Percentiles rank a stretch among this genome's conserved stretches.
phyloP scores from a whole-genome alignment of 306 rosid species.

The Medicago lupulina region DNA sequence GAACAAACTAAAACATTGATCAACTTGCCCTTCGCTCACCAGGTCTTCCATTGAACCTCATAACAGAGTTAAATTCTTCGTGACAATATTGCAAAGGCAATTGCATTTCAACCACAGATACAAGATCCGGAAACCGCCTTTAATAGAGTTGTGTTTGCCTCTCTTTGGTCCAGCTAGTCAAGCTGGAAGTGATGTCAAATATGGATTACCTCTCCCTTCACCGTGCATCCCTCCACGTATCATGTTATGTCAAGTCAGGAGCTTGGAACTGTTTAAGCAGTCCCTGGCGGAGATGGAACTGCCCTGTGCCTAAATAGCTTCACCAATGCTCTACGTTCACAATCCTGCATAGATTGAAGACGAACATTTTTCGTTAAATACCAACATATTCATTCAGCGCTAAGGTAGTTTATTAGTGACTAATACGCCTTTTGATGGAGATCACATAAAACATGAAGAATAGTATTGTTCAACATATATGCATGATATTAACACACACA shows the following conservation, averaged over 20 bases:
- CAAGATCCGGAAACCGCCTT: constrained; percentile 33
- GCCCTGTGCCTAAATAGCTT: constrained; percentile 82
- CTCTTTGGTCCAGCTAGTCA: neutral
- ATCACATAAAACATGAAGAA: constrained; percentile 11
- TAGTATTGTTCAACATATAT: neutral
- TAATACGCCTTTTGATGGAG: constrained; percentile 18
- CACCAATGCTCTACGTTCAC: constrained; percentile 86
- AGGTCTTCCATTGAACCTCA: constrained; percentile 33
- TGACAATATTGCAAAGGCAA: constrained; percentile 30
- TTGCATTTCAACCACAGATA: neutral
- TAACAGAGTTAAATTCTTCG: constrained; percentile 21
- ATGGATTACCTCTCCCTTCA: neutral
- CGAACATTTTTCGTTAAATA: constrained; percentile 9
- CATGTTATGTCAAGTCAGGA: constrained; percentile 3
- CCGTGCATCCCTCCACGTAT: neutral
- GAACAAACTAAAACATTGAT: constrained; percentile 42
- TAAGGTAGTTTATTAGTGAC: neutral
- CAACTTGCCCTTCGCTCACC: constrained; percentile 39
- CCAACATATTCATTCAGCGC: neutral
- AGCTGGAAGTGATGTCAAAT: neutral
- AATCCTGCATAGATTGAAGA: constrained; percentile 65
- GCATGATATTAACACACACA: neutral
- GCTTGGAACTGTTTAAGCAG: constrained; percentile 46
- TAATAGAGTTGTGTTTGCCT: constrained; percentile 9
- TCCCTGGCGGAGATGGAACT: constrained; percentile 54